Conservation (phyloP, 2,329 filamentous ascomycete species). For the Ceratocystis cacaofunesta region DNA sequence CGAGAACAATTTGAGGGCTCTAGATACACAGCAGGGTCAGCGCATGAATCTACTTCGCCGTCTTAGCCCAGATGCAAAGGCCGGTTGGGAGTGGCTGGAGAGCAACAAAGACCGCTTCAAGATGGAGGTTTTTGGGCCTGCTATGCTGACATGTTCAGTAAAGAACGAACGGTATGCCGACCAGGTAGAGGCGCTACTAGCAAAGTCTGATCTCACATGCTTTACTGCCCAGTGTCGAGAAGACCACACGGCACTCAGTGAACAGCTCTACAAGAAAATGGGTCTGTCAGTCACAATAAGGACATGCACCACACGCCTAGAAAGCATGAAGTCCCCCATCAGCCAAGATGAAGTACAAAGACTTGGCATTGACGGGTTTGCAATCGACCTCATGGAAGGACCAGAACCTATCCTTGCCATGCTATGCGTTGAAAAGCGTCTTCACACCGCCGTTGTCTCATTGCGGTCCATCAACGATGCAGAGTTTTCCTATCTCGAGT, state of each 20-base stretch:
- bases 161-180: constrained; percentile 53
- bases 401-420: constrained; percentile 75
- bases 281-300: constrained; percentile 59
- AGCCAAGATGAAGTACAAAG: constrained; percentile 37
- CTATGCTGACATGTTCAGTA: constrained; percentile 65
- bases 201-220: constrained; percentile 39
- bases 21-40: constrained; percentile 63
- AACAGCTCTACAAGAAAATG: constrained; percentile 47
- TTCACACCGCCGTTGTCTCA: constrained; percentile 55
- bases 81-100: constrained; percentile 71
- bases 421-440: constrained; percentile 58
- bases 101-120: constrained; percentile 54
- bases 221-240: constrained; percentile 62
- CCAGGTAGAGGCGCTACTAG: constrained; percentile 38
- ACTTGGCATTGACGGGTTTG: constrained; percentile 64
- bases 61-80: constrained; percentile 47
- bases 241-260: constrained; percentile 61
- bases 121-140: constrained; percentile 64
- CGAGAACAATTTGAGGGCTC: constrained; percentile 36
- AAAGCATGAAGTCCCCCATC: constrained; percentile 40
- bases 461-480: constrained; percentile 47
- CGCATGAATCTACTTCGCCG: constrained; percentile 50
- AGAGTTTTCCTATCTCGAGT: constrained; percentile 51
- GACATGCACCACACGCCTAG: constrained; percentile 40
- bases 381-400: constrained; percentile 63